phyloP scores from a whole-genome alignment of 768 basidiomycete species.

The Russula sp. region DNA sequence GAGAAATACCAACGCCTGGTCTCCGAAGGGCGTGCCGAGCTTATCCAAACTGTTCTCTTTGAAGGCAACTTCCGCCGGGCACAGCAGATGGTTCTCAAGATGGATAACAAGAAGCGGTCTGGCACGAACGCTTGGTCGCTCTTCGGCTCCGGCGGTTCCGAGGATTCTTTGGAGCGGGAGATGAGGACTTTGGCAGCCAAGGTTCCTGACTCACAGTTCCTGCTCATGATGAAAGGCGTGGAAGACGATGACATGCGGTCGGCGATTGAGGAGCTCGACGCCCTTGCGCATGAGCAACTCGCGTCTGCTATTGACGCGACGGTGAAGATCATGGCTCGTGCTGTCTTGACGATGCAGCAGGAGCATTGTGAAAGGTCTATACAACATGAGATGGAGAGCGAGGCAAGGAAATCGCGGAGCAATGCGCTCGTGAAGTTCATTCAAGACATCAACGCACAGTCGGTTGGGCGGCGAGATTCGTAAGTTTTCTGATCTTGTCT shows the following conservation, averaged over 20 bases:
- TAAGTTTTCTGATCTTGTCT: background rate
- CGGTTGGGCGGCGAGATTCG: background rate
- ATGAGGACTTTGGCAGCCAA: background rate
- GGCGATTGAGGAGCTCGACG: background rate
- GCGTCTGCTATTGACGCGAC: background rate
- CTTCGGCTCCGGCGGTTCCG: background rate
- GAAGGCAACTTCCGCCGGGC: background rate
- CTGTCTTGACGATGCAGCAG: constrained; percentile 12
- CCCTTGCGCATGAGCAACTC: constrained; percentile 6
- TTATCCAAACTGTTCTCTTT: background rate
- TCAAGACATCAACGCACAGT: background rate
- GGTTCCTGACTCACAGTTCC: constrained; percentile 8
- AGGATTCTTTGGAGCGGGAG: background rate
- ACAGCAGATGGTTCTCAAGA: background rate
- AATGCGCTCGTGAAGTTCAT: background rate
- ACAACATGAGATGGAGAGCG: background rate
- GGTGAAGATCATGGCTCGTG: background rate
- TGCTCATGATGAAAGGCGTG: background rate
- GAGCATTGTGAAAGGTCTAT: background rate
- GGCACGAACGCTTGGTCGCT: background rate
- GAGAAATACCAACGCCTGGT: background rate
- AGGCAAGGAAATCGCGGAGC: background rate
- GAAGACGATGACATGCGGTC: background rate
- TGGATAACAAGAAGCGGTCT: background rate
- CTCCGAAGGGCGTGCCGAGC: background rate